Evolutionary conservation across 306 rosid genomes (phyloP), one percentile per base, ranked within the genome.

Genomic region (Vigna nakashimae): DNA sequence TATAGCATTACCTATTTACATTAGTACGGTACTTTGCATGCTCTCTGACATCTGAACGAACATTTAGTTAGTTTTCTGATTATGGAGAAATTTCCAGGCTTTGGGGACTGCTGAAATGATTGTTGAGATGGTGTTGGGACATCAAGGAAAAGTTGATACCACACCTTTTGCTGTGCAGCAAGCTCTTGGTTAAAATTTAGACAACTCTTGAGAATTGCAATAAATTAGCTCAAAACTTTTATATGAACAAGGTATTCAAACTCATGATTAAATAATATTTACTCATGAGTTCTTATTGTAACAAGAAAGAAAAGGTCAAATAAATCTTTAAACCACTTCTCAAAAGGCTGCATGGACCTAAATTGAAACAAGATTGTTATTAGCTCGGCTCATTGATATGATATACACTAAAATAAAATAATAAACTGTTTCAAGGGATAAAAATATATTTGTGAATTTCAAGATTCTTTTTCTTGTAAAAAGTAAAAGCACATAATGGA

Each of bases 31-130:
- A 18, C 65, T 45, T n/a, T 34, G 48, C 48, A 43, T 2, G 60
- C 65, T 5, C 71, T 71, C 65, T 62, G 8, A 68, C 48, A 10
- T 43, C 14, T 43, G 48, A 43, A 43, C 75, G 28, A 10, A 22
- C 45, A 34, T 57, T 75, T 50, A 77, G 30, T 11, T 38, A 77
- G 48, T 66, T 14, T 70, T 65, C 42, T 84, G 22, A 72, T 80
- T 67, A 24, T 22, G 71, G 49, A 77, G 58, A 64, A 74, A 75
- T 85, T 80, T 86, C 28, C 87, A 94, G 96, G 97, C 97, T 74
- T 77, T 92, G 68, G 98, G 97, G 51, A 94, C 96, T 42, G 96
- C 97, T 70, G 98, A 94, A 89, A 86, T 92, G 91, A 75, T 92
- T 15, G 86, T 79, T 75, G 88, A 84, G 71, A 87, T 86, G 93